Evolutionary conservation across 2,329 filamentous ascomycete species (phyloP), one percentile per base, ranked within the genome.

Genomic region (Thelonectria olida): DNA sequence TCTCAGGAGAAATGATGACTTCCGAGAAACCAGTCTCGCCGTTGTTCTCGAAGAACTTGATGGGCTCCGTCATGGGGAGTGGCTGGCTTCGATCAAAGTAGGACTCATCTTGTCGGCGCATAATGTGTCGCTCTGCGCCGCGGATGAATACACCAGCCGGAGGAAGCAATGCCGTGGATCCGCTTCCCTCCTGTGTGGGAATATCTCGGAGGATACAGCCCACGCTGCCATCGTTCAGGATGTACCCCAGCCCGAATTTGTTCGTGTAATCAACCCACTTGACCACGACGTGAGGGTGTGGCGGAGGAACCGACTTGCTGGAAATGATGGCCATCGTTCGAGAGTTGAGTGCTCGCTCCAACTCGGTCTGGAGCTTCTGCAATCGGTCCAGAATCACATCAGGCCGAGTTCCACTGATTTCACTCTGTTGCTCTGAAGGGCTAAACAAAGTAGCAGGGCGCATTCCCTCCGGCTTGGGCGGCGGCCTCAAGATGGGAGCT

Each of bases 251-350:
- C 12, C 92, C 92, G 74, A 93, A 93, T 74, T 93, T 93, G 76
- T 93, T 92, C 61, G 91, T 93, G 75, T 96, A 96, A 74, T 96
- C 92, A 7, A 96, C 92, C 92, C 92, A 96, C 73, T 94, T 93
- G 10, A 90, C 86, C 12, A 90, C 88, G 44, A 90, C 85, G 72
- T 88, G 78, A 72, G 90, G 84, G 73, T 90, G 76, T 63, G 88
- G 72, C 73, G 84, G 79, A 56, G 83, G 75, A 63, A 82, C 77
- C 59, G 84, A 79, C 76, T 86, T 84, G 9, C 84, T 80, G 0
- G 82, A 84, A 49, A 88, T 79, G 54, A 88, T 81, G 19, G 87
- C 87, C 82, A 87, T 88, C 1, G 86, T 82, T 70, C 88, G 83
- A 38, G 88, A 81, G 67, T 90, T 90, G 7, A 90, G 76, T 3